Conservation (phyloP, 106 monocot genomes). For the Cymbidium sinense region DNA sequence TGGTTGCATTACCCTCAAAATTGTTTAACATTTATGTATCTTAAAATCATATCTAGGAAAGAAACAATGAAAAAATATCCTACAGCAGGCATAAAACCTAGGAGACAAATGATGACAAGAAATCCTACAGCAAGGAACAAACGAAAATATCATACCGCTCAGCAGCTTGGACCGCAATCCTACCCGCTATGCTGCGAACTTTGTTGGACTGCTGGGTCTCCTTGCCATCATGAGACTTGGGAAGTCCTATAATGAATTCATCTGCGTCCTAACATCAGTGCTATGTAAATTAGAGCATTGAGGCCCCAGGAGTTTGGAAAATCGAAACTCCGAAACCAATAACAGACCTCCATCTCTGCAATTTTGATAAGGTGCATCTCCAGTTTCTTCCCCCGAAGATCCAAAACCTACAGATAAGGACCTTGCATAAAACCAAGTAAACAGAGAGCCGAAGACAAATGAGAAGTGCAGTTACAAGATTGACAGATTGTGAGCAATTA, state of each 20-base stretch:
- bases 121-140: neutral
- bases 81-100: neutral
- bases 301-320: neutral
- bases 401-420: conserved; percentile 43
- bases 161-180: conserved; percentile 77
- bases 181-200: conserved; percentile 80
- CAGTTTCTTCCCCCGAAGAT: conserved; percentile 66
- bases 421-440: neutral
- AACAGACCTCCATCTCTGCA: conserved; percentile 49
- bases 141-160: conserved; percentile 39
- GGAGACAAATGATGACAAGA: neutral
- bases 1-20: neutral
- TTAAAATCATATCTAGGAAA: too few species aligned
- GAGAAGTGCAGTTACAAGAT: too few species aligned
- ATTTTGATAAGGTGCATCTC: conserved; percentile 66
- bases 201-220: conserved; percentile 90
- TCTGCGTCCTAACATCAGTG: conserved; percentile 55
- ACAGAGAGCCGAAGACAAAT: neutral
- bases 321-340: neutral
- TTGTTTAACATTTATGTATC: too few species aligned
- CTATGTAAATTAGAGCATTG: neutral
- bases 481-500: conserved; percentile 18
- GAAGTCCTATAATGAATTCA: conserved; percentile 85
- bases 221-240: conserved; percentile 58
- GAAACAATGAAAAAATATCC: too few species aligned